These are phyloP conservation scores for Citrus reticulata DNA, from an alignment of 345 rosid genomes.

Conservation along the genomic window DNA sequence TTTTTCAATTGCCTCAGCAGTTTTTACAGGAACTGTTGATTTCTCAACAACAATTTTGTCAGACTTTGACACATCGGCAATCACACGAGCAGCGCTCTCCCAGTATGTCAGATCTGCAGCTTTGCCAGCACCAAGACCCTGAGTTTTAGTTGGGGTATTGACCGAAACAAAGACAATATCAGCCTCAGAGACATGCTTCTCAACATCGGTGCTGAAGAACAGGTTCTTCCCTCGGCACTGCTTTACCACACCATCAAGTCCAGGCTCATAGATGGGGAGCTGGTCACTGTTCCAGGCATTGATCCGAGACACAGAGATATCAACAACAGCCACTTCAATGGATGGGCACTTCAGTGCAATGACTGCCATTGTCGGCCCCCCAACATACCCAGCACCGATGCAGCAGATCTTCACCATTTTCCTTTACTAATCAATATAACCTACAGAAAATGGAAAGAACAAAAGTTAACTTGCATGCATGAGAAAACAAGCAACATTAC, in stretches of 20 bases:
- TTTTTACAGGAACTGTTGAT: slow-evolving; percentile 92
- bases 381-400: slow-evolving; percentile 97
- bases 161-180: slow-evolving; percentile 90
- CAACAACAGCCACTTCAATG: slow-evolving; percentile 86
- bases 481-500: not conserved
- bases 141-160: slow-evolving; percentile 87
- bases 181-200: slow-evolving; percentile 78
- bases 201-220: slow-evolving; percentile 90
- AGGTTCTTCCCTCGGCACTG: slow-evolving; percentile 82
- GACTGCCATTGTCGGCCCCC: slow-evolving; percentile 96
- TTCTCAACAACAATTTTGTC: slow-evolving; percentile 93
- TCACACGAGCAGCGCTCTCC: slow-evolving; percentile 97
- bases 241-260: slow-evolving; percentile 79
- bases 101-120: slow-evolving; percentile 95
- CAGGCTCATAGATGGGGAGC: slow-evolving; percentile 93
- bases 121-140: slow-evolving; percentile 92
- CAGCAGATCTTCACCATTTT: slow-evolving; percentile 97
- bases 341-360: slow-evolving; percentile 90
- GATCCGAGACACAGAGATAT: slow-evolving; percentile 74
- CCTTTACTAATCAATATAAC: slow-evolving; percentile 10
- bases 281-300: slow-evolving; percentile 85
- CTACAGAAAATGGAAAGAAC: slow-evolving; percentile 3
- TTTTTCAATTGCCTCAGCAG: slow-evolving; percentile 92
- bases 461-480: not conserved
- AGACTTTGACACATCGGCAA: slow-evolving; percentile 85